phyloP scores from a whole-genome alignment of 805 yeast species.

The Barnettozyma populi region DNA sequence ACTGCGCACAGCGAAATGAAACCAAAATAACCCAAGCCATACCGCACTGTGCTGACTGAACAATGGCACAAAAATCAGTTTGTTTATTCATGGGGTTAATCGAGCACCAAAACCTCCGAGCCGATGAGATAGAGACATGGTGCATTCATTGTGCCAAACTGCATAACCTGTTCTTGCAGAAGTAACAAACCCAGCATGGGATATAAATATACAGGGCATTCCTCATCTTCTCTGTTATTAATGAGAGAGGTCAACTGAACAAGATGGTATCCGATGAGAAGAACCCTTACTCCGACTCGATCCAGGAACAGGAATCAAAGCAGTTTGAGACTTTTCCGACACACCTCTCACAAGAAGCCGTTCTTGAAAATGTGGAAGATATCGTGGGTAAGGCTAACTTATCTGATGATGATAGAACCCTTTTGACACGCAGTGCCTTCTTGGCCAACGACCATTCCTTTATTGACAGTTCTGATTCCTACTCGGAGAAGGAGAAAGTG shows the following conservation, averaged over 20 bases:
- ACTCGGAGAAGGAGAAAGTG: conserved; percentile 29
- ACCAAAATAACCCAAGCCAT: too few species aligned
- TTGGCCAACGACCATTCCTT: conserved; percentile 46
- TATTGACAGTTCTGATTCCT: conserved; percentile 31
- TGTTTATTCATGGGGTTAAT: neutral
- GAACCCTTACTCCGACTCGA: neutral
- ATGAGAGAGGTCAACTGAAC: neutral
- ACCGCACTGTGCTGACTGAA: neutral
- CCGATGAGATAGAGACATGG: neutral
- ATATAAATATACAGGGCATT: neutral
- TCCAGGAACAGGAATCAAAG: neutral
- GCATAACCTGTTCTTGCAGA: neutral
- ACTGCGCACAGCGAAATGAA: too few species aligned
- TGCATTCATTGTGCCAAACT: neutral
- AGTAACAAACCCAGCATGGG: neutral
- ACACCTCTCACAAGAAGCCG: conserved; percentile 6
- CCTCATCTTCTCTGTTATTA: neutral
- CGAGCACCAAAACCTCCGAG: neutral
- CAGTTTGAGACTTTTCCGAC: neutral
- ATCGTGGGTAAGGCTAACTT: conserved; percentile 12
- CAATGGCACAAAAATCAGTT: neutral
- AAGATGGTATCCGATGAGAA: neutral
- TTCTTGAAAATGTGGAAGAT: conserved; percentile 5
- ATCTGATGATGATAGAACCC: conserved; percentile 24
- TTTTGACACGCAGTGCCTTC: conserved; percentile 49